Evolutionary conservation across 306 rosid species (phyloP), one percentile per base, ranked within the genome.

Genomic region (Albizia julibrissin): DNA sequence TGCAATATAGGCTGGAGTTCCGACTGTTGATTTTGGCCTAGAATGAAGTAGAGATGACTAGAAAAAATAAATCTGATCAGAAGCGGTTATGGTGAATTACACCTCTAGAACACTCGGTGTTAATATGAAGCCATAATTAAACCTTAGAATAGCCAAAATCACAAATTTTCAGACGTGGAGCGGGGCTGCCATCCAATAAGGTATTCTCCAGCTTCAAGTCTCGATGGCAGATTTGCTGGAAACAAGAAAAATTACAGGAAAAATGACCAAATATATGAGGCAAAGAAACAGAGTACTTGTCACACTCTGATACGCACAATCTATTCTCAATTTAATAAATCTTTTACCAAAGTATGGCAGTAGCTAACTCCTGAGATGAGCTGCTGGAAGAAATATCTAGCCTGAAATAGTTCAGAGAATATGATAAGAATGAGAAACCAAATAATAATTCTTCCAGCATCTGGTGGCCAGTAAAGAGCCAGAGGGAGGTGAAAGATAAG

Each of bases 61-160:
- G 42, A 81, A 70, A 62, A 81, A 72, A 15, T 58, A 81, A 75
- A 86, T 71, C 34, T 82, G 22, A 72, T 84, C 68, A 83, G 75
- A 59, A 66, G 58, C 15, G n/a, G 26, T 47, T 56, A 24, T 27
- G 34, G 47, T 40, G 10, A 49, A 27, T 76, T 42, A 14, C 65
- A 66, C 46, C 76, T 40, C 8, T 13, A 77, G 67, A 82, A 40
- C 73, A 82, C 74, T 72, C 40, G 19, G 26, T 10, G 39, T 49
- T 58, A 52, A 59, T 68, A 56, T 64, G 37, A 42, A 47, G 14
- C 29, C 66, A 56, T 24, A 65, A 80, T 72, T 75, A 54, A 75
- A 92, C 96, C 96, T 92, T 90, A 70, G 94, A 92, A 83, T 85
- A 90, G 73, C 96, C 96, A 58, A 92, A 92, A 87, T 92, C 96